Evolutionary conservation across 176 grass and related monocot species (phyloP).

Genomic region (Rhynchospora pubera): DNA sequence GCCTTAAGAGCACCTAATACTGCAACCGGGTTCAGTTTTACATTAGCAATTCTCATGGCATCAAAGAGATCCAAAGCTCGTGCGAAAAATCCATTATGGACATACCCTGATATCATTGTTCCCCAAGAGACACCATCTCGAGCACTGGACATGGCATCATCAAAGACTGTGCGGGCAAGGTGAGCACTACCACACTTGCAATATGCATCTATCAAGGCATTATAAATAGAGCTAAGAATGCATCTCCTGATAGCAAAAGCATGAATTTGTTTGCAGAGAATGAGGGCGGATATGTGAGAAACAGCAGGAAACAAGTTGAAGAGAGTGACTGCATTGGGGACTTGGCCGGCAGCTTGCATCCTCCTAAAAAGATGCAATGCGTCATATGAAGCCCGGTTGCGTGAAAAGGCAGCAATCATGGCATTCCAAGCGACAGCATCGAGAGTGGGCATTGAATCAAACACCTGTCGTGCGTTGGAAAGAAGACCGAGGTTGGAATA

Average conservation of each 20-base stretch:
- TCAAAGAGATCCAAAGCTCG: slow-evolving; percentile 55
- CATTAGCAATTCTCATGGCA: slow-evolving; percentile 21
- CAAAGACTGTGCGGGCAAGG: slow-evolving; percentile 42
- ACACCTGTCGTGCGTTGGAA: slow-evolving; percentile 47
- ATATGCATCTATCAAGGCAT: slow-evolving; percentile 52
- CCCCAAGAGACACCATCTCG: slow-evolving; percentile 69
- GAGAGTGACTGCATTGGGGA: slow-evolving; percentile 54
- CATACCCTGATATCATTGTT: slow-evolving; percentile 66
- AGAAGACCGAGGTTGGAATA: slow-evolving; percentile 49
- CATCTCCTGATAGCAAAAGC: slow-evolving; percentile 38
- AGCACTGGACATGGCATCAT: slow-evolving; percentile 37
- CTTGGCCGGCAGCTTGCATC: slow-evolving; percentile 39
- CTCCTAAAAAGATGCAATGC: slow-evolving; percentile 39
- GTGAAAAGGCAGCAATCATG: slow-evolving; percentile 44
- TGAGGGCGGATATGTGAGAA: slow-evolving; percentile 32
- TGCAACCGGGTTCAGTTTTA: slow-evolving; percentile 42
- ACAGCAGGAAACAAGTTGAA: slow-evolving; percentile 49
- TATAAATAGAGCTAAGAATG: slow-evolving; percentile 33
- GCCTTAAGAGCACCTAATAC: slow-evolving; percentile 62
- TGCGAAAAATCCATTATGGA: slow-evolving; percentile 37
- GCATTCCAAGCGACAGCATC: slow-evolving; percentile 73
- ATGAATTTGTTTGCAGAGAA: slow-evolving; percentile 46
- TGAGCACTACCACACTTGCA: slow-evolving; percentile 46
- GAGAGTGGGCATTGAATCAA: slow-evolving; percentile 45
- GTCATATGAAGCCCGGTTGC: slow-evolving; percentile 20